Base-by-base conservation (phyloP, 768 basidiomycete genomes). In the Boletus patriciae region DNA sequence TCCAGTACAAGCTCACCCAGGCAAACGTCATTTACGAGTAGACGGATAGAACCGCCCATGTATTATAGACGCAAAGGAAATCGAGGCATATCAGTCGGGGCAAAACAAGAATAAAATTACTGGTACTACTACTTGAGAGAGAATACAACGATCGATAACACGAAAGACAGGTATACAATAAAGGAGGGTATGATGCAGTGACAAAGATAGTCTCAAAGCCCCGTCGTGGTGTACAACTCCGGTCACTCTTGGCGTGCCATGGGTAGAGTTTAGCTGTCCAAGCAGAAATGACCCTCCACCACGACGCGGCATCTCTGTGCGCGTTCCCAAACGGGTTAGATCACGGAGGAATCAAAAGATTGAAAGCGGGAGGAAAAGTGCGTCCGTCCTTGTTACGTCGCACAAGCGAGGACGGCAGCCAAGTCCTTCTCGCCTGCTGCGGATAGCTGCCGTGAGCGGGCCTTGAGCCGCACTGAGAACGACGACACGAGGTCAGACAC, bases 391-490 rank as follows among this genome's bases (percentile, higher is more conserved):
- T 46, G 42, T 69, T 60, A 71, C 53, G 67, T 62, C 49, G 65
- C 73, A 23, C 68, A 69, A 0, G 77, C 75, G 34, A 96, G 77
- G 54, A 96, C 80, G 45, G 77, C 70, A 4, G 87, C 90, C 61
- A 98, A 78, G 61, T 95, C 95, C 66, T 84, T 88, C 74, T 97
- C 92, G 69, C 84, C 86, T 10, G 90, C 90, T 36, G 91, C 92
- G 49, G 88, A 82, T 34, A 98, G 78, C 59, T 94, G 89, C 63
- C 92, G 81, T 13, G 92, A 86, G 18, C 92, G 85, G 16, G 95
- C 92, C 70, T 95, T 96, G 59, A 98, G 77, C 16, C 95, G 90
- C 62, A 98, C 91, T 93, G 45, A n/a, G 5, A 62, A 16, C 54
- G n/a, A 55, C 8, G 34, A 38, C 25, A 51, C 41, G 45, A 55